A percentile compares a stretch with the other conserved stretches of the same genome.
Conservation (phyloP, 2,329 filamentous ascomycete species). For the Amphichorda felina region DNA sequence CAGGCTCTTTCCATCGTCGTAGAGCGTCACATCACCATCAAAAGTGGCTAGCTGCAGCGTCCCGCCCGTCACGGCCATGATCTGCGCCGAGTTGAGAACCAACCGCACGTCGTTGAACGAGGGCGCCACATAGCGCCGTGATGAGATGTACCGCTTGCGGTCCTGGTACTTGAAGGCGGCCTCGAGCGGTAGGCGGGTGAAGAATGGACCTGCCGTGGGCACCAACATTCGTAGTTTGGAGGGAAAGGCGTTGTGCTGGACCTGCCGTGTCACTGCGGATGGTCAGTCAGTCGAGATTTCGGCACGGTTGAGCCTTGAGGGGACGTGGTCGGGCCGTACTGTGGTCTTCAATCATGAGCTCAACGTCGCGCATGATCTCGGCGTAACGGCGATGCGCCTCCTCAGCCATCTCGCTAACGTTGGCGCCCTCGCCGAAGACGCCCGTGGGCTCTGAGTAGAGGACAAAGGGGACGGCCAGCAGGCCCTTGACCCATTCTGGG, state of each 20-base stretch:
- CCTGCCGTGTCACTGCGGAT: conserved; percentile 56
- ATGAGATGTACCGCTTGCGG: conserved; percentile 72
- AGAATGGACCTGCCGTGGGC: conserved; percentile 85
- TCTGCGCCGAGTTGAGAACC: conserved; percentile 87
- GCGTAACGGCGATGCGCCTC: conserved; percentile 81
- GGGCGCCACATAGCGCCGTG: conserved; percentile 82
- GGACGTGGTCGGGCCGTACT: conserved; percentile 35
- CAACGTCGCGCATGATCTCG: conserved; percentile 91
- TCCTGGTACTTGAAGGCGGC: conserved; percentile 92
- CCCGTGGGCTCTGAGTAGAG: conserved; percentile 91
- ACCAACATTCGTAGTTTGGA: conserved; percentile 92
- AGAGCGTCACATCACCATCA: conserved; percentile 94
- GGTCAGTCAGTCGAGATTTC: no score
- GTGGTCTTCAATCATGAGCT: conserved; percentile 83
- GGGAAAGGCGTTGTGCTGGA: conserved; percentile 49
- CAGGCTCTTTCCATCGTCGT: conserved; percentile 77
- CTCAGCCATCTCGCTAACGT: conserved; percentile 55
- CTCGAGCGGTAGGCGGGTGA: conserved; percentile 75
- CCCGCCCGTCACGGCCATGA: conserved; percentile 77
- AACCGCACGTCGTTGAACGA: conserved; percentile 95
- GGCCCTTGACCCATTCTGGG: conserved; percentile 88
- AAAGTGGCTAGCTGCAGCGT: conserved; percentile 82
- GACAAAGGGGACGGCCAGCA: conserved; percentile 91
- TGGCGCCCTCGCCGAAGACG: conserved; percentile 59
- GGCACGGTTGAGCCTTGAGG: background rate